These are phyloP conservation scores for Parascedosporium putredinis DNA, from an alignment of 2,329 filamentous ascomycete genomes.

Conservation along the genomic window DNA sequence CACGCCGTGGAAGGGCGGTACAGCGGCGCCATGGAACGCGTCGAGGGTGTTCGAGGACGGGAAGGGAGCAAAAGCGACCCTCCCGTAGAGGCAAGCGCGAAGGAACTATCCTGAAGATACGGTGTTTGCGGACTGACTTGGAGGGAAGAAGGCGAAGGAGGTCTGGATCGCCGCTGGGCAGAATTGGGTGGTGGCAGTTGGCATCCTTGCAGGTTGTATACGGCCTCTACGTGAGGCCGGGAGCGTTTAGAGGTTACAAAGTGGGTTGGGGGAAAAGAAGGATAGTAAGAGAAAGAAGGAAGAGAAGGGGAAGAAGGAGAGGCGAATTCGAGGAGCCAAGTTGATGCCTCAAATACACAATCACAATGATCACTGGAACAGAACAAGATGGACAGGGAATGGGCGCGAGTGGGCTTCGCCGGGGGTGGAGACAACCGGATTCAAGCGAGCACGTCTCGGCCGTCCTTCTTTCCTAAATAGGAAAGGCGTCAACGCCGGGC, in stretches of 20 bases:
- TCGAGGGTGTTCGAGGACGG: neutral
- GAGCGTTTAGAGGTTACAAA: neutral
- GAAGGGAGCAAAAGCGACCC: neutral
- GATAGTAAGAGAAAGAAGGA: neutral
- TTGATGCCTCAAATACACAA: neutral
- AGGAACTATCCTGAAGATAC: neutral
- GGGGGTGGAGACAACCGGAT: too few species aligned
- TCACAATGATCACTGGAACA: neutral
- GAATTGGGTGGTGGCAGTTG: slow-evolving; percentile 1
- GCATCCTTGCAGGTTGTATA: slow-evolving; percentile 6
- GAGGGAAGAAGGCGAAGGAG: neutral
- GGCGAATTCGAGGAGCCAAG: neutral
- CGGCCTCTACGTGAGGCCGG: slow-evolving; percentile 3
- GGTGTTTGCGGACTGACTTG: neutral
- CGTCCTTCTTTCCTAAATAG: neutral
- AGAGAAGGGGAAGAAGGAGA: neutral
- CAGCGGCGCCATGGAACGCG: neutral
- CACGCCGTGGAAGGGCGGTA: neutral
- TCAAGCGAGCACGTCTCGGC: neutral
- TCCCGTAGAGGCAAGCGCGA: slow-evolving; percentile 1
- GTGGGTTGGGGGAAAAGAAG: neutral
- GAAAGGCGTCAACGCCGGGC: neutral
- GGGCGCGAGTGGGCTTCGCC: too few species aligned
- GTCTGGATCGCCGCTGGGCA: neutral
- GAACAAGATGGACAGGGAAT: too few species aligned